Evolutionary conservation across 306 rosid genomes (phyloP).

Genomic region (Pachyrhizus erosus): DNA sequence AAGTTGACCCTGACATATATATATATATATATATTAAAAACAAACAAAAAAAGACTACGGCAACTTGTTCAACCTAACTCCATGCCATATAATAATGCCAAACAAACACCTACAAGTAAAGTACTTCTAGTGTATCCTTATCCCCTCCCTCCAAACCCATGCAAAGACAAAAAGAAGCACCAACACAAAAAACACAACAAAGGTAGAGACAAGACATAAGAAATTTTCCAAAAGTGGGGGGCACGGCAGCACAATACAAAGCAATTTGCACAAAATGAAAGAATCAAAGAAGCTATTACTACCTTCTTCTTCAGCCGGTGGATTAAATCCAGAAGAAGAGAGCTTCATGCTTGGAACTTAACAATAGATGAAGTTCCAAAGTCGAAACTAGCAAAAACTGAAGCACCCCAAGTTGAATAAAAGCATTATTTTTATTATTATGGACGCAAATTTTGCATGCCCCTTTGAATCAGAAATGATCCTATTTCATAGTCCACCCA

Average conservation of each 20-base stretch:
- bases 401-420: slow-evolving; percentile 36
- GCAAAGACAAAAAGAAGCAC: slow-evolving; percentile 28
- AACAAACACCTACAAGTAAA: slow-evolving; percentile 1
- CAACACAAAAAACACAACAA: not conserved
- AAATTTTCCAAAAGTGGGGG: not conserved
- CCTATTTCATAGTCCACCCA: not conserved
- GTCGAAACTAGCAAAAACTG: slow-evolving; percentile 42
- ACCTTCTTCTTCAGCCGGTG: slow-evolving; percentile 69
- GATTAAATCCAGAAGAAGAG: slow-evolving; percentile 62
- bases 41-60: slow-evolving; percentile 2
- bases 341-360: slow-evolving; percentile 56
- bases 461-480: slow-evolving; percentile 36
- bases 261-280: slow-evolving; percentile 10
- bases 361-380: slow-evolving; percentile 33
- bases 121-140: not conserved
- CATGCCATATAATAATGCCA: slow-evolving; percentile 34
- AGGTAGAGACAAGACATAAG: not conserved
- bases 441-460: not conserved
- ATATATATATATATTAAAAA: not conserved
- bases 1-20: not conserved
- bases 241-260: not conserved
- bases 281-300: slow-evolving; percentile 12
- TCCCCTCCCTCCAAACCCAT: not conserved
- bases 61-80: not conserved
- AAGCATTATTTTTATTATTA: not conserved